phyloP scores from a whole-genome alignment of 805 yeast genomes.

The Sugiyamaella mastotermitis region DNA sequence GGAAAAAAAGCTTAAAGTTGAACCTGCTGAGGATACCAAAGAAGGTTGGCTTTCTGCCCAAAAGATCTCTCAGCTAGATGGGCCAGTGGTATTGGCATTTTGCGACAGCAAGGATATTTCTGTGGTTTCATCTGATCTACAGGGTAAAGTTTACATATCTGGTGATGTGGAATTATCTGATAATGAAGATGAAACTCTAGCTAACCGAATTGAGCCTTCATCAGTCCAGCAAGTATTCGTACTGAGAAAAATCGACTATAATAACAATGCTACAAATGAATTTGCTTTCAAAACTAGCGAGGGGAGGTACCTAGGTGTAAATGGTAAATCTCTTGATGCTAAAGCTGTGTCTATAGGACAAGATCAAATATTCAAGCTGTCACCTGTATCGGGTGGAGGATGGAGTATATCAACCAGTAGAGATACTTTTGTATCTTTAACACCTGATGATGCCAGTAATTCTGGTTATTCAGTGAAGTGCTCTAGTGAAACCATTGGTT shows the following conservation, averaged over 20 bases:
- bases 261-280: constrained; percentile 10
- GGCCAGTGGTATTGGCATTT: constrained; percentile 29
- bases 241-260: constrained; percentile 15
- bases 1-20: neutral
- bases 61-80: constrained; percentile 25
- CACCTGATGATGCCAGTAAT: constrained; percentile 11
- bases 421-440: constrained; percentile 15
- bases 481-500: constrained; percentile 17
- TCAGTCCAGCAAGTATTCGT: constrained; percentile 32
- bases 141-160: constrained; percentile 22
- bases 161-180: constrained; percentile 16
- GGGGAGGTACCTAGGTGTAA: constrained; percentile 27
- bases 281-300: constrained; percentile 27
- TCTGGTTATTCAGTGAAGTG: constrained; percentile 17
- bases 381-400: constrained; percentile 12
- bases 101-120: constrained; percentile 8
- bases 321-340: constrained; percentile 21
- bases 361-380: constrained; percentile 25
- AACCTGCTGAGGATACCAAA: neutral
- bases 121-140: constrained; percentile 20
- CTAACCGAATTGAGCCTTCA: constrained; percentile 27
- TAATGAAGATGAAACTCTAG: constrained; percentile 5
- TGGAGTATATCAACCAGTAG: constrained; percentile 22
- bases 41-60: constrained; percentile 29
- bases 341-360: constrained; percentile 32